Evolutionary conservation across 768 basidiomycete species (phyloP).

Genomic region (Lactarius quietus): DNA sequence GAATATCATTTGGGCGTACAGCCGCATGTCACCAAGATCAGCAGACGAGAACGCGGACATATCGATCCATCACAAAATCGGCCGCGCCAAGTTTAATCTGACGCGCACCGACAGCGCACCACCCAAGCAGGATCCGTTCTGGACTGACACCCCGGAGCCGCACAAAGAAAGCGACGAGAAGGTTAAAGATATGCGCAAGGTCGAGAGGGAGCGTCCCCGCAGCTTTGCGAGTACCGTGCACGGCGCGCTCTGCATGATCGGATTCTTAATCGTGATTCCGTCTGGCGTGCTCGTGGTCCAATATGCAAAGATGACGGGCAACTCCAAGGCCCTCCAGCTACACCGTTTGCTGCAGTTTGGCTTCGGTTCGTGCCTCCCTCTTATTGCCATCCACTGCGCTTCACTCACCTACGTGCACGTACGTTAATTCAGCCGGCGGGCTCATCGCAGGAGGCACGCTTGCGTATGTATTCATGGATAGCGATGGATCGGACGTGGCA

Average conservation of each 20-base stretch:
- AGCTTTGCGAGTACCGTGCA: constrained; percentile 45
- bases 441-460: constrained; percentile 10
- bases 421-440: background rate
- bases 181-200: background rate
- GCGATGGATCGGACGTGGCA: background rate
- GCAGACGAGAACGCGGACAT: constrained; percentile 44
- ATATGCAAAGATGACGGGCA: constrained; percentile 45
- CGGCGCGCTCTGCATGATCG: constrained; percentile 48
- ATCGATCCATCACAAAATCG: constrained; percentile 45
- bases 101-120: constrained; percentile 25
- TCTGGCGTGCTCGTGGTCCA: constrained; percentile 54
- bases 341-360: constrained; percentile 40
- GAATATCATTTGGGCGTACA: constrained; percentile 59
- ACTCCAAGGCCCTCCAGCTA: constrained; percentile 42
- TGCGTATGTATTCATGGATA: constrained; percentile 15
- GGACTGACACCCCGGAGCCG: background rate
- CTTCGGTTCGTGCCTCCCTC: constrained; percentile 1
- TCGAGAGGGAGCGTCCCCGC: background rate
- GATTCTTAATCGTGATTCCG: constrained; percentile 57
- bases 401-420: background rate
- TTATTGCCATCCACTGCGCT: background rate
- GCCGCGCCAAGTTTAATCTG: constrained; percentile 45
- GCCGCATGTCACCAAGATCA: constrained; percentile 45
- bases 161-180: background rate
- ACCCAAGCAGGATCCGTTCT: background rate